Evolutionary conservation across 1,284 basidiomycete genomes (phyloP), one percentile per base, ranked within the genome.

Genomic region (Leucoagaricus sp.): DNA sequence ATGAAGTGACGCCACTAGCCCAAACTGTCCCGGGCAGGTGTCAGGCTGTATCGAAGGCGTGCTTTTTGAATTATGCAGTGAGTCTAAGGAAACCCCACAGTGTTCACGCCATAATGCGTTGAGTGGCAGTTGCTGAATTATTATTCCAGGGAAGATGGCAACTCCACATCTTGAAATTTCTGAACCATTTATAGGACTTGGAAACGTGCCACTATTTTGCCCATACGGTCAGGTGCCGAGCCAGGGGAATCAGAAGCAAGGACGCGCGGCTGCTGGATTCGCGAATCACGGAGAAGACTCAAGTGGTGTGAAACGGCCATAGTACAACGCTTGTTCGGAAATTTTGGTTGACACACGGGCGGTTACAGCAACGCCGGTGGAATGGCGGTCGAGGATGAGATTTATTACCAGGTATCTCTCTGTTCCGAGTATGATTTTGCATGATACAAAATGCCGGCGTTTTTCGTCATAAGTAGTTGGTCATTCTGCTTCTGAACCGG

Each of bases 1-100:
- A 49, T 34, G 47, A 55, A 42, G 46, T 44, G 49, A 47, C 55
- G 55, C 55, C 55, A 48, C 53, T 48, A 51, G 38, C 40, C 47
- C 46, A 36, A 55, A 34, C 46, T 49, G 47, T 34, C 38, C 29
- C 26, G 47, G 36, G 13, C 53, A 42, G 53, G 46, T 26, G 47
- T 44, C 33, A 23, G 34, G 52, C 45, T 47, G 31, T 8, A 47
- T 47, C 31, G 23, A 29, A 47, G 40, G 8, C 23, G 36, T 38
- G 17, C n/a, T n/a, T n/a, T n/a, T 38, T n/a, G 15, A 31, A 21
- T 15, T 31, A 10, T 17, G 38, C 42, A 52, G 41, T 40, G 52
- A 47, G 45, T 21, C 52, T 21, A 38, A 47, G 12, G 44, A 25
- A 21, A 28, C 8, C 12, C 31, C n/a, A n/a, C n/a, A n/a, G n/a